These are phyloP conservation scores for Alternaria dauci DNA, from an alignment of 2,329 filamentous ascomycete species.

Conservation along the genomic window DNA sequence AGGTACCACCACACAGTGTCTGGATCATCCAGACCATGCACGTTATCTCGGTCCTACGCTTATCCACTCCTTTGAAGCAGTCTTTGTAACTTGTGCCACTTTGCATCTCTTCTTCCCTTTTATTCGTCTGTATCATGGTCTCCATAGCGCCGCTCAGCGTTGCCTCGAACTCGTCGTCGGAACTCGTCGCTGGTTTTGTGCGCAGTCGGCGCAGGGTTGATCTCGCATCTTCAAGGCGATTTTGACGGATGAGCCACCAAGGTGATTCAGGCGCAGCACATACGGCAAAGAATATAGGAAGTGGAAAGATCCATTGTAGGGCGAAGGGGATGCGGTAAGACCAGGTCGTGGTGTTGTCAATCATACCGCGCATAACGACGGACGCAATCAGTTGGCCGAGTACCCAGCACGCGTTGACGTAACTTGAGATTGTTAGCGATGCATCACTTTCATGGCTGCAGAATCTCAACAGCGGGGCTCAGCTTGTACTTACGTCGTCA, in stretches of 20 bases:
- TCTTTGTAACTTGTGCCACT: conserved; percentile 76
- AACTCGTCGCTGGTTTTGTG: conserved; percentile 13
- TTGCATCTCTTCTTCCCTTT: conserved; percentile 72
- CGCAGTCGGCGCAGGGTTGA: conserved; percentile 19
- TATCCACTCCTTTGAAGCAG: conserved; percentile 80
- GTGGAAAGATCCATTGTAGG: conserved; percentile 62
- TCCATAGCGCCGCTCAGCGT: conserved; percentile 7
- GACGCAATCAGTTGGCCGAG: conserved; percentile 72
- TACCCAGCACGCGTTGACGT: conserved; percentile 41
- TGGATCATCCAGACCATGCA: conserved; percentile 58
- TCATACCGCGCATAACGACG: conserved; percentile 70
- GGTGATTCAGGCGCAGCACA: conserved; percentile 72
- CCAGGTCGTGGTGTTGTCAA: conserved; percentile 66
- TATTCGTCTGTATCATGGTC: conserved; percentile 84
- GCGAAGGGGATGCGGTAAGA: conserved; percentile 70
- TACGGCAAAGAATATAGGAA: conserved; percentile 69
- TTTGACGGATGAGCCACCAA: conserved; percentile 75
- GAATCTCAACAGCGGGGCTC: not conserved
- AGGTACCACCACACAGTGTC: conserved; percentile 37
- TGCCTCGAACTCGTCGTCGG: conserved; percentile 15
- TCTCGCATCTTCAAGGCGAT: conserved; percentile 68
- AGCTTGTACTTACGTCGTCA: conserved; percentile 59
- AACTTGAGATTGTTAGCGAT: conserved; percentile 12
- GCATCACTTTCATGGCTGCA: not conserved
- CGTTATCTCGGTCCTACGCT: conserved; percentile 77